Base-by-base conservation (phyloP, 2,329 filamentous ascomycete genomes). In the Venturia aucupariae region DNA sequence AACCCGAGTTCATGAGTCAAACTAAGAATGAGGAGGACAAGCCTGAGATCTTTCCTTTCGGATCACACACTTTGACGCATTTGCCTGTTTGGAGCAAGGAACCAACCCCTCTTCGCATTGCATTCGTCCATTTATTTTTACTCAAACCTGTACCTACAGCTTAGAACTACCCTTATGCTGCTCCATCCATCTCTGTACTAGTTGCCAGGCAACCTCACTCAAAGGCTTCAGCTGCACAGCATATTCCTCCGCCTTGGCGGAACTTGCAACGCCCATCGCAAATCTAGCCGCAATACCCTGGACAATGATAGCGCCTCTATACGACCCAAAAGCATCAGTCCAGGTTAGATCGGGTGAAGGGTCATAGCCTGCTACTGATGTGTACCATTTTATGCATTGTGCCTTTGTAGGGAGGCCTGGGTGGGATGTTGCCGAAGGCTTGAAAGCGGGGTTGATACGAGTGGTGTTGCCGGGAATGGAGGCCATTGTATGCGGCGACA, bases 281-380 rank as follows among this genome's bases (percentile, higher is more conserved):
- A 89, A 89, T 68, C 94, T 80, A 61, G 94, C 94, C 60, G 92
- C 92, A 73, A 99, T 97, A 3, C 94, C 94, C 79, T 99, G 94
- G 87, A 80, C 84, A 72, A 87, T 87, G 48, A 87, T 79, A 30
- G 81, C 79, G 41, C 78, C 80, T 60, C 85, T 77, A 71, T 86
- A 86, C 30, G 82, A 78, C 61, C 81, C 81, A 73, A 88, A 88
- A 0, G 84, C 83, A 70, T 85, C 82, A 4, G 85, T 84, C 86
- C 86, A 89, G 7, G 79, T 80, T 64, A 87, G 77, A 61, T 83
- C 85, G 24, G 80, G 75, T 0, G 76, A 77, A 0, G 88, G 85
- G 74, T 92, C 83, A 83, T 90, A 95, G 19, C 88, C 89, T 1
- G 87, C 85, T 3, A 84, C 80, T 67, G 86, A 81, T 10, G 78